A percentile compares a stretch with the other conserved stretches of the same genome.
Conservation (phyloP, 352 stramenopile genomes). For the Aphanomyces invadans region DNA sequence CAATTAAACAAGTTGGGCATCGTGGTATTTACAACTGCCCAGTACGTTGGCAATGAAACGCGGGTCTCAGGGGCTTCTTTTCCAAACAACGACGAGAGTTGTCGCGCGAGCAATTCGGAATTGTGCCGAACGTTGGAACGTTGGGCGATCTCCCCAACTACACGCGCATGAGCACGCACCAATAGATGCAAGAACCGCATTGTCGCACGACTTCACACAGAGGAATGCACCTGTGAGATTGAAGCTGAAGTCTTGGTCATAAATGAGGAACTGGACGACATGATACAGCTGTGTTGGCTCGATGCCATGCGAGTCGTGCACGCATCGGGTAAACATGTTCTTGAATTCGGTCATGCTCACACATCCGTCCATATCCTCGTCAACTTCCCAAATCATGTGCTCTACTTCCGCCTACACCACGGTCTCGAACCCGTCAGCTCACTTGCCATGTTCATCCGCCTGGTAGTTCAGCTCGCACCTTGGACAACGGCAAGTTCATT, state of each 20-base stretch:
- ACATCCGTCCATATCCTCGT: constrained; percentile 91
- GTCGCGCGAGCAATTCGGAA: not conserved
- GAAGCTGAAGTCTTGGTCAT: constrained; percentile 82
- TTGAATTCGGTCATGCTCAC: constrained; percentile 91
- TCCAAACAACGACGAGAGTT: not conserved
- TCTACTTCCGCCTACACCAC: constrained; percentile 74
- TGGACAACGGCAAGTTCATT: constrained; percentile 10
- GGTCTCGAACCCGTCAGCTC: not conserved
- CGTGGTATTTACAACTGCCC: constrained; percentile 5
- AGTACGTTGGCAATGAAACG: constrained; percentile 16
- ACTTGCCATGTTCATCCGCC: not conserved
- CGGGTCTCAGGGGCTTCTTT: not conserved
- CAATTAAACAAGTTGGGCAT: constrained; percentile 16
- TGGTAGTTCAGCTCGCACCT: not conserved
- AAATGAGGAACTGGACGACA: constrained; percentile 93
- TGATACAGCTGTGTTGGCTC: constrained; percentile 92
- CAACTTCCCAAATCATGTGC: constrained; percentile 96
- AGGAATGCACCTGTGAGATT: constrained; percentile 86
- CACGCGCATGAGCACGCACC: no score
- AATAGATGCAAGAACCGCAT: no score
- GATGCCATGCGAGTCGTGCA: constrained; percentile 85
- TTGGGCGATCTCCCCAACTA: constrained; percentile 18
- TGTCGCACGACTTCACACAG: no score
- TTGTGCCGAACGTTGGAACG: constrained; percentile 1
- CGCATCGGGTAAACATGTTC: constrained; percentile 85